Evolutionary conservation across 345 rosid genomes (phyloP).

Genomic region (Populus pruinosa): DNA sequence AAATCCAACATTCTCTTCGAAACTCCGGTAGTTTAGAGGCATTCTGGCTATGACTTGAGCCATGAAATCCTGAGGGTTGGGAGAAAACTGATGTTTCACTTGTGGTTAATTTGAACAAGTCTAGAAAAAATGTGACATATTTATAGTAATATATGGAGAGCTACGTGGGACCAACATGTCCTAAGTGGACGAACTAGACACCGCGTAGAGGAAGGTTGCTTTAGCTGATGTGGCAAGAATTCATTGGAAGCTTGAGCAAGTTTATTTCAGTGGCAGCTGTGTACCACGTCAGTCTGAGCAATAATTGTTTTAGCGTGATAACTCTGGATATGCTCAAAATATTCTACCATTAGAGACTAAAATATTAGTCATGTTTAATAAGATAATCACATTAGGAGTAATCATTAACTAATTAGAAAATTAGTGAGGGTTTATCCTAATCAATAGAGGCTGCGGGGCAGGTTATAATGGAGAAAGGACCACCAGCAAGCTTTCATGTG

Average conservation of each 20-base stretch:
- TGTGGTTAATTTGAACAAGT: neutral
- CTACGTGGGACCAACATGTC: conserved; percentile 27
- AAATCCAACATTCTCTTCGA: conserved; percentile 47
- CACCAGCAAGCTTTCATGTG: neutral
- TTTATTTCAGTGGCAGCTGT: conserved; percentile 32
- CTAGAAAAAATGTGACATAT: neutral
- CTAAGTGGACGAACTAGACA: conserved; percentile 48
- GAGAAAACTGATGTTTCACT: neutral
- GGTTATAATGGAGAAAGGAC: neutral
- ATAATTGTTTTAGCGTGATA: conserved; percentile 12
- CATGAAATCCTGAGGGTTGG: neutral
- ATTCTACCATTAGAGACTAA: conserved; percentile 9
- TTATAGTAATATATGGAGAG: conserved; percentile 18
- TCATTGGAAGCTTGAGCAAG: conserved; percentile 14
- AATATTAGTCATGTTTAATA: neutral
- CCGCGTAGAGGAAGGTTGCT: conserved; percentile 38
- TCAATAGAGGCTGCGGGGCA: neutral
- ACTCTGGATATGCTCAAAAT: conserved; percentile 42
- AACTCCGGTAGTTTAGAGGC: conserved; percentile 30
- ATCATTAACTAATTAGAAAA: neutral
- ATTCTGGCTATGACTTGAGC: conserved; percentile 7
- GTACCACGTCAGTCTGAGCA: conserved; percentile 43
- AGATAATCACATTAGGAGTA: neutral
- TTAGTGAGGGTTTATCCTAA: conserved; percentile 4
- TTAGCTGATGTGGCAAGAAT: conserved; percentile 19